phyloP scores from a whole-genome alignment of 2,329 filamentous ascomycete species.

The Aureobasidium vineae region DNA sequence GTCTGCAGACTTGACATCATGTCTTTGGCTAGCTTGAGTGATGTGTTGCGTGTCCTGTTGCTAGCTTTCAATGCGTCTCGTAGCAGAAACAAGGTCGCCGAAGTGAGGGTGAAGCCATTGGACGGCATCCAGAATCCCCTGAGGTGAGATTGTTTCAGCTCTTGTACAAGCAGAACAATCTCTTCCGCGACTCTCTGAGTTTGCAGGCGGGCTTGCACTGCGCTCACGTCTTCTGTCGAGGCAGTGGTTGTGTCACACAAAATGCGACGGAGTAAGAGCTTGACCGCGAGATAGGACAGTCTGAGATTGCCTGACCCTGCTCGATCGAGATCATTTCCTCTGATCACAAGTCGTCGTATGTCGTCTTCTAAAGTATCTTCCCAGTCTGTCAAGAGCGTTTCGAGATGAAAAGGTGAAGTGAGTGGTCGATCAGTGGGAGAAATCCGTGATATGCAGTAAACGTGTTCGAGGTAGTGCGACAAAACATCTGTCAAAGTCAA shows the following conservation, averaged over 20 bases:
- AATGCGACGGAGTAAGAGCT: conserved; percentile 37
- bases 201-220: neutral
- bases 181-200: conserved; percentile 16
- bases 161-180: conserved; percentile 1
- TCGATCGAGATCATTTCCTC: conserved; percentile 1
- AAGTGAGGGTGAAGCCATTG: conserved; percentile 7
- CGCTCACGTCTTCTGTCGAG: neutral
- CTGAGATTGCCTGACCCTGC: conserved; percentile 41
- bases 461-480: neutral
- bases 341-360: conserved; percentile 3
- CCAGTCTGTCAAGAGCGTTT: neutral
- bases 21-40: conserved; percentile 3
- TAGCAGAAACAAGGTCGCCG: conserved; percentile 1
- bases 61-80: neutral
- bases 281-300: conserved; percentile 44
- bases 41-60: neutral
- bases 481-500: neutral
- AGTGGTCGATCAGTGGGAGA: neutral
- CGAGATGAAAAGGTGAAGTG: neutral
- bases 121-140: conserved; percentile 3
- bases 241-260: neutral
- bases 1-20: neutral
- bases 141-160: neutral
- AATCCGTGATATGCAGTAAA: neutral
- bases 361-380: neutral